phyloP scores from a whole-genome alignment of 495 filamentous ascomycete species.

The Astrothelium macrocarpum region DNA sequence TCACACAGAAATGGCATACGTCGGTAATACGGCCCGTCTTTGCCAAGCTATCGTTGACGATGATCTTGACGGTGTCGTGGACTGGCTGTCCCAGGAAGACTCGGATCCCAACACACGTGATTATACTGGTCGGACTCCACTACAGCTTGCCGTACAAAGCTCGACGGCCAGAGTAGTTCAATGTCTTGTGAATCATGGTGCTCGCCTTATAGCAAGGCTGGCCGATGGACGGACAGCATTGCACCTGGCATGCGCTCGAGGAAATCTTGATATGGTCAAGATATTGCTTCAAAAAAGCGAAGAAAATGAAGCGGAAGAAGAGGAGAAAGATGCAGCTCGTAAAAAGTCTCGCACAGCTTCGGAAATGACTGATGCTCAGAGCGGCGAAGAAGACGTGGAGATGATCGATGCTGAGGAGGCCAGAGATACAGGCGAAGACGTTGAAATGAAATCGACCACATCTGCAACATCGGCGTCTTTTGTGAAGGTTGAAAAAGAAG shows the following conservation, averaged over 20 bases:
- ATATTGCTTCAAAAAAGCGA: slow-evolving; percentile 60
- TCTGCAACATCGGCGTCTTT: slow-evolving; percentile 54
- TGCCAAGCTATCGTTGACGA: slow-evolving; percentile 68
- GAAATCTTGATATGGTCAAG: slow-evolving; percentile 56
- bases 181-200: slow-evolving; percentile 59
- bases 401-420: slow-evolving; percentile 34
- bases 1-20: slow-evolving; percentile 50
- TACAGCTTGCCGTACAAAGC: slow-evolving; percentile 62
- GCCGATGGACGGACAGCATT: slow-evolving; percentile 71
- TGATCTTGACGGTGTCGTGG: slow-evolving; percentile 54
- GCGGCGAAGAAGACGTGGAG: slow-evolving; percentile 36
- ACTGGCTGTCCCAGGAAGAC: slow-evolving; percentile 54
- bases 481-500: slow-evolving; percentile 48
- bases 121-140: slow-evolving; percentile 68
- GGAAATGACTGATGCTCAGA: slow-evolving; percentile 13
- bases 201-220: slow-evolving; percentile 58
- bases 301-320: slow-evolving; percentile 58
- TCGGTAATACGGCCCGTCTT: slow-evolving; percentile 58
- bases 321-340: slow-evolving; percentile 44
- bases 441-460: slow-evolving; percentile 33
- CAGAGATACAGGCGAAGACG: slow-evolving; percentile 29
- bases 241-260: slow-evolving; percentile 63
- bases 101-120: slow-evolving; percentile 57
- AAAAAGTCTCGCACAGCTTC: slow-evolving; percentile 27
- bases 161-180: slow-evolving; percentile 61